Conservation (phyloP, 108 stramenopile species). For the Skeletonema potamos region DNA sequence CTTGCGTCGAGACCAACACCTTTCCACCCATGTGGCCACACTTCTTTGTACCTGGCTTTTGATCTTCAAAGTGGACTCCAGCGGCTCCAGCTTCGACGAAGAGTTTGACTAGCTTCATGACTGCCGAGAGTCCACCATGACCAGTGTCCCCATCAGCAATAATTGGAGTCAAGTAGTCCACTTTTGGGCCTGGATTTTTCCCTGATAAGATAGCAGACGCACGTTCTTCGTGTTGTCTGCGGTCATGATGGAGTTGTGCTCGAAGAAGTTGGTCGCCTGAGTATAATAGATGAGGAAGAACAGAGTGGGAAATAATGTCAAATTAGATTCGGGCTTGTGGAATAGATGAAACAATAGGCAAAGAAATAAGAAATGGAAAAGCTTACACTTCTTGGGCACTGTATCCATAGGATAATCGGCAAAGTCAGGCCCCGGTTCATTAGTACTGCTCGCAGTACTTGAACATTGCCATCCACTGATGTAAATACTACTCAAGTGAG, state of each 20-base stretch:
- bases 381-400: constrained; percentile 78
- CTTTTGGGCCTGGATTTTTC: constrained; percentile 57
- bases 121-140: constrained; percentile 87
- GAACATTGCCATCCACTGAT: constrained; percentile 96
- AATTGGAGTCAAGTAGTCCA: constrained; percentile 94
- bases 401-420: constrained; percentile 91
- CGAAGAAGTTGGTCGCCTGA: constrained; percentile 91
- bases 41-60: constrained; percentile 96
- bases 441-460: constrained; percentile 87
- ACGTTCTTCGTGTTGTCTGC: constrained; percentile 88
- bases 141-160: constrained; percentile 97
- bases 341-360: constrained; percentile 1
- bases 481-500: constrained; percentile 88
- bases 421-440: constrained; percentile 97
- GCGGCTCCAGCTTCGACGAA: constrained; percentile 95
- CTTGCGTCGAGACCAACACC: constrained; percentile 92
- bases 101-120: constrained; percentile 95
- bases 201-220: constrained; percentile 58
- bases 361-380: neutral
- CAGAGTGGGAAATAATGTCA: neutral
- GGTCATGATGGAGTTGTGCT: constrained; percentile 94
- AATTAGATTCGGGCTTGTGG: neutral
- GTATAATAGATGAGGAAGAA: neutral
- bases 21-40: constrained; percentile 97
- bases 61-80: constrained; percentile 82